Base-by-base conservation (phyloP, 805 yeast genomes). In the Metschnikowia similis region DNA sequence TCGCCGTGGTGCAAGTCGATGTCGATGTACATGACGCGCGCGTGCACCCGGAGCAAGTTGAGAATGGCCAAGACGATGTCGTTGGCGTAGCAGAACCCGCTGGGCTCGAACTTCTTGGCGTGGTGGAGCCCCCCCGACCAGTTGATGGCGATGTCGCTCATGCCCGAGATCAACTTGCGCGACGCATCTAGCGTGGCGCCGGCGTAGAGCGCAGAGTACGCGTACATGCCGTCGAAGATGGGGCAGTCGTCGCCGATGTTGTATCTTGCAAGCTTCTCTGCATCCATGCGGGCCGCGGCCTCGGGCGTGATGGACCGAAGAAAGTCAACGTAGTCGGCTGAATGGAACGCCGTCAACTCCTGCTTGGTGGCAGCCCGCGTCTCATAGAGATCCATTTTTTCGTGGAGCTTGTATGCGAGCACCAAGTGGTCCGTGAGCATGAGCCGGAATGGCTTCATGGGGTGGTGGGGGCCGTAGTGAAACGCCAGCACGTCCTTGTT, bases 71-170 rank as follows among this genome's bases (percentile, higher is more conserved):
- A 73, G 1, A 90, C 98, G 55, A 92, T 92, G 71, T 92, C 98
- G 69, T 92, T 92, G 41, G 90, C 85, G 62, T 92, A 92, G 71
- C 98, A 92, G 66, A 92, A 92, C 30, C 98, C 98, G 50, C 90
- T 82, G 7, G 98, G 97, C 66, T 90, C 97, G 41, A 83, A 79
- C 69, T 92, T 92, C 63, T 92, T 92, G 5, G 98, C 98, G 70
- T 92, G 98, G 67, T 92, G 98, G 43, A 92, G 75, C 2, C 98
- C 98, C 36, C 98, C 98, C 10, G 96, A 87, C 88, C 96, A 92
- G 69, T 92, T 92, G 52, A 92, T 87, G 39, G 97, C 97, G 43
- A 92, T 87, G 66, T 91, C 98, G 60, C 92, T 85, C 76, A 85
- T 86, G 14, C 92, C 96, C 52, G 87, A 79, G 48, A 87, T 85